A percentile compares a stretch with the other conserved stretches of the same genome.
These are phyloP conservation scores for Scheffersomyces titani DNA, from an alignment of 1,139 yeast genomes.

Conservation along the genomic window DNA sequence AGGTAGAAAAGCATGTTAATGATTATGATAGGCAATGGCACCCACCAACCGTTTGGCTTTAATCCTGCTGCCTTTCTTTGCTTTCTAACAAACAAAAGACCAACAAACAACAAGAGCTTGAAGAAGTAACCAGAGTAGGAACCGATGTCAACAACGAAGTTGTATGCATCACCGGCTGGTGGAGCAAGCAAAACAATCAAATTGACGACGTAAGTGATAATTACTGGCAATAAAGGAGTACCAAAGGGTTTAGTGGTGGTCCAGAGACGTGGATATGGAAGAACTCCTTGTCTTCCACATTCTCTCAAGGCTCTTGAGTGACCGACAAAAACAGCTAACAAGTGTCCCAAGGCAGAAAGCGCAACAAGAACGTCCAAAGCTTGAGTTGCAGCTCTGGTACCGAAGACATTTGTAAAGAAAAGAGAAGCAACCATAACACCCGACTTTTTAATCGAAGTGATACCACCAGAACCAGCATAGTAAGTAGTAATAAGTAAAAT, in stretches of 20 bases:
- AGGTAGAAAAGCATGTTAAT: constrained; percentile 30
- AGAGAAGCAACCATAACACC: constrained; percentile 34
- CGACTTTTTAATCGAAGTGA: constrained; percentile 30
- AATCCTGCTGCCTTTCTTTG: constrained; percentile 36
- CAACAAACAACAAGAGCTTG: constrained; percentile 34
- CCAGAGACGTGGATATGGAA: constrained; percentile 43
- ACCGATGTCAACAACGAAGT: constrained; percentile 37
- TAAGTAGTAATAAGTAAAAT: constrained; percentile 37
- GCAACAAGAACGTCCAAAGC: constrained; percentile 41
- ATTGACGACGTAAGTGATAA: constrained; percentile 38
- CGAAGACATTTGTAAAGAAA: constrained; percentile 36
- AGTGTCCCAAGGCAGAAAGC: constrained; percentile 44
- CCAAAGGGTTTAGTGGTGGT: constrained; percentile 43
- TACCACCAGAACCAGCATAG: constrained; percentile 34
- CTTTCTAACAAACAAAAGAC: constrained; percentile 35
- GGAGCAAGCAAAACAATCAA: constrained; percentile 44
- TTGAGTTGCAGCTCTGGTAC: constrained; percentile 28
- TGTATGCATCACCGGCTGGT: constrained; percentile 48
- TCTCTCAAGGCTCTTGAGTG: constrained; percentile 46
- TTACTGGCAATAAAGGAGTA: constrained; percentile 41
- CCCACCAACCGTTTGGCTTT: constrained; percentile 29
- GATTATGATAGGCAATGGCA: constrained; percentile 31
- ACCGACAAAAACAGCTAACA: constrained; percentile 39
- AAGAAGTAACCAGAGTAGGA: constrained; percentile 38
- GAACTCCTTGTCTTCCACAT: constrained; percentile 50